phyloP scores from a whole-genome alignment of 2,329 filamentous ascomycete genomes.

The Stachybotrys chartarum region DNA sequence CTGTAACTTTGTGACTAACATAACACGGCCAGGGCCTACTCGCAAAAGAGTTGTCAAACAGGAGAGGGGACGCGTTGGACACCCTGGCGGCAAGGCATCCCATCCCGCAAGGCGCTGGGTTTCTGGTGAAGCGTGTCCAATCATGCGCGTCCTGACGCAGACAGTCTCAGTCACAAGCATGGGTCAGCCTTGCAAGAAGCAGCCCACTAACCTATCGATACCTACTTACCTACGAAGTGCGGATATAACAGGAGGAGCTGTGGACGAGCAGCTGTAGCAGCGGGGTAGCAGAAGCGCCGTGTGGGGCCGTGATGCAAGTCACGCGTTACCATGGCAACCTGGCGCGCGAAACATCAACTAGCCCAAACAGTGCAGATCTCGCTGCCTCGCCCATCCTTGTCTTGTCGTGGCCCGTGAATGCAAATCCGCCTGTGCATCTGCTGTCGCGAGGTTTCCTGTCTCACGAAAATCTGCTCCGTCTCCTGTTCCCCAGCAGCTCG shows the following conservation, averaged over 20 bases:
- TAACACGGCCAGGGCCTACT: too few relatives aligned
- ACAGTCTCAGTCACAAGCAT: background rate
- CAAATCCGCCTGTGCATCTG: background rate
- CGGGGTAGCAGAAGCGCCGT: background rate
- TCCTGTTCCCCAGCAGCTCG: background rate
- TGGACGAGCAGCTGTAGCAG: background rate
- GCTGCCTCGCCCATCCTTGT: background rate
- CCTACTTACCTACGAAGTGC: background rate
- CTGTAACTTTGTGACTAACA: too few relatives aligned
- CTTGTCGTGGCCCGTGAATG: background rate
- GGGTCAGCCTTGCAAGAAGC: background rate
- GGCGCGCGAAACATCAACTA: background rate
- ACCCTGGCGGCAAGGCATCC: too few relatives aligned
- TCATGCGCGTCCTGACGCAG: background rate
- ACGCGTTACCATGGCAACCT: slow-evolving; percentile 16
- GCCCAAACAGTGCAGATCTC: background rate
- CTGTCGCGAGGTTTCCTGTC: background rate
- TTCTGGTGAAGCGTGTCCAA: too few relatives aligned
- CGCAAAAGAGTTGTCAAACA: too few relatives aligned
- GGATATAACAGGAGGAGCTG: too few relatives aligned
- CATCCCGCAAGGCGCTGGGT: too few relatives aligned
- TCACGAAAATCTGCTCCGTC: background rate
- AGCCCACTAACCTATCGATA: background rate
- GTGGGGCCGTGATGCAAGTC: background rate
- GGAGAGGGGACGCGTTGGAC: too few relatives aligned